Base-by-base conservation (phyloP, 495 filamentous ascomycete genomes). In the Darksidea phi region DNA sequence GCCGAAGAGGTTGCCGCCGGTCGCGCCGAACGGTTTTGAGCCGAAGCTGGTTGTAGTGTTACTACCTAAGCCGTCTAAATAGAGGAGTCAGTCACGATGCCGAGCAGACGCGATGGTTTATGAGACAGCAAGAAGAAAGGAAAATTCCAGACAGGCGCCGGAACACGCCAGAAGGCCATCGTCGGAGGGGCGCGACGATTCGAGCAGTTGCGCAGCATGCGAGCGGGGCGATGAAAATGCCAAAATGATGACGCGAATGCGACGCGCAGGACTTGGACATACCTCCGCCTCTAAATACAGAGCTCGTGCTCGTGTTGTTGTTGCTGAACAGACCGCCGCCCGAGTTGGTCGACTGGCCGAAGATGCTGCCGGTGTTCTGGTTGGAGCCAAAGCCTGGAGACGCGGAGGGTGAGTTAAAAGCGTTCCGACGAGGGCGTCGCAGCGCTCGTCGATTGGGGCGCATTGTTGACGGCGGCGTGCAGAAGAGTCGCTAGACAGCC, bases 331-430 rank as follows among this genome's bases (percentile, higher is more conserved):
- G 64, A 55, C 74, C 72, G 56, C 77, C 77, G 54, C 79, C 79
- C 48, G 74, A 76, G 62, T 64, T 66, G 41, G 3, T 68, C 1
- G 57, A 54, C 15, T 45, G 53, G 55, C 72, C 72, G 46, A 75
- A 73, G 20, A 45, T 45, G 37, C 61, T 50, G 28, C 70, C 65
- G 6, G 73, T 70, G 60, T 74, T 73, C 53, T 73, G 67, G 54
- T 77, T 75, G 47, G 80, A 77, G 67, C 83, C 83, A 77, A 85
- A 84, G 75, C 82, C 83, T 85, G 80, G 70, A 80, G 72, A 69
- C 75, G 71, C 65, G 66, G 49, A 59, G 26, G 66, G 54, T 46
- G 61, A 57, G 61, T 68, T 61, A 68, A 56, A 60, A 48, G 66
- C 54, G 64, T 52, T 64, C n/a, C 13, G 11, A 64, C 57, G 53